Evolutionary conservation across 129 eudicot genomes (phyloP).

Genomic region (Mikania micrantha): DNA sequence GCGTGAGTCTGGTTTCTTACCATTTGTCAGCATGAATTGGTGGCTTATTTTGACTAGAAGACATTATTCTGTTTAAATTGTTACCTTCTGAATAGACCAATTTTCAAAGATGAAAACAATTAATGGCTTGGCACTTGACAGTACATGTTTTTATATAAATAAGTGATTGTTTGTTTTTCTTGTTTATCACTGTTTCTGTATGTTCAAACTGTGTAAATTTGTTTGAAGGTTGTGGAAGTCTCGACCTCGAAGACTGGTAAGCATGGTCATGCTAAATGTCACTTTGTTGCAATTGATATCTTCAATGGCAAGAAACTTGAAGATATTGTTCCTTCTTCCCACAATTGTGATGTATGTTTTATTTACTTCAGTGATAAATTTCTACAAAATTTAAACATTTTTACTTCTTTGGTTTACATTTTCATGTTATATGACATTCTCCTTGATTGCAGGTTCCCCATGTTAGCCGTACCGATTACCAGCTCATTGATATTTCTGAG

Average conservation of each 20-base stretch:
- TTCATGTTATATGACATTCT: not conserved
- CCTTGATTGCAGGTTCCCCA: conserved; percentile 34
- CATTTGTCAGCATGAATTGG: not conserved
- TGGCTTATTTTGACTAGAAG: not conserved
- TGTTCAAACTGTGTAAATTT: not conserved
- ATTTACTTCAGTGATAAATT: not conserved
- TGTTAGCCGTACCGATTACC: conserved; percentile 14
- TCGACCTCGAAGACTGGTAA: conserved; percentile 48
- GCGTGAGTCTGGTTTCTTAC: not conserved
- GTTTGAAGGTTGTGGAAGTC: conserved; percentile 52
- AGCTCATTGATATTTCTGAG: no score
- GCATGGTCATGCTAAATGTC: conserved; percentile 53
- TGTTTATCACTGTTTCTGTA: not conserved
- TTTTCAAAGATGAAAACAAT: not conserved
- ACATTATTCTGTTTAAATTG: not conserved
- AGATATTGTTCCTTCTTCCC: conserved; percentile 49
- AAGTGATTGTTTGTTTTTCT: not conserved
- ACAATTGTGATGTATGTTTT: conserved; percentile 47
- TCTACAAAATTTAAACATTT: not conserved
- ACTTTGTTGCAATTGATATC: conserved; percentile 46
- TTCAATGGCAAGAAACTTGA: conserved; percentile 46
- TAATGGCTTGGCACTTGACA: not conserved
- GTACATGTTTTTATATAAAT: not conserved
- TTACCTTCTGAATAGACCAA: not conserved
- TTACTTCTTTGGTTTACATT: not conserved